phyloP scores from a whole-genome alignment of 2,329 filamentous ascomycete genomes.

The Colletotrichum musicola region DNA sequence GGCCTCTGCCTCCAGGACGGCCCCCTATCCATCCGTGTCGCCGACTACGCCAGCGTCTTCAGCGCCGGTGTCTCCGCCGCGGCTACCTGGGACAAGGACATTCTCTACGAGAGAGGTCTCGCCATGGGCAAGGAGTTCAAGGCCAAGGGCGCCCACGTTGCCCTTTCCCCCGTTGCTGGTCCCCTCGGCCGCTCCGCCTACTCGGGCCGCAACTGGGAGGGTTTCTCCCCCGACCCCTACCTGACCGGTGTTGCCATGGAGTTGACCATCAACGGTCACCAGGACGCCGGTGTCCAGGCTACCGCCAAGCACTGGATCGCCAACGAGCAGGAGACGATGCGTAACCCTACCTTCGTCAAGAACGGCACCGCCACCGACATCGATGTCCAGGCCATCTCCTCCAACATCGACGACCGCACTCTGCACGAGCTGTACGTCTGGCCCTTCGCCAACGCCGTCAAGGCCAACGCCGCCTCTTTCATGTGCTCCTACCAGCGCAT shows the following conservation, averaged over 20 bases:
- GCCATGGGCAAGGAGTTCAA: constrained; percentile 71
- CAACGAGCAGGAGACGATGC: constrained; percentile 52
- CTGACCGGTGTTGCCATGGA: constrained; percentile 69
- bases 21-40: constrained; percentile 50
- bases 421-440: constrained; percentile 65
- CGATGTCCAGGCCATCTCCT: constrained; percentile 47
- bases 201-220: constrained; percentile 75
- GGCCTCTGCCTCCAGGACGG: constrained; percentile 57
- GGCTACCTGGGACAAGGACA: constrained; percentile 76
- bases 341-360: constrained; percentile 45
- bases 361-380: constrained; percentile 45
- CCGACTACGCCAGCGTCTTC: constrained; percentile 61
- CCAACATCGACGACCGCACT: constrained; percentile 70
- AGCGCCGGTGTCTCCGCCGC: constrained; percentile 73
- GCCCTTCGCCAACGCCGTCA: constrained; percentile 51
- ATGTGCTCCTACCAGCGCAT: constrained; percentile 61
- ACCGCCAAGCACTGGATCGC: constrained; percentile 55
- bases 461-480: constrained; percentile 49
- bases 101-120: constrained; percentile 63
- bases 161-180: constrained; percentile 64
- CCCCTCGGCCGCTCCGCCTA: constrained; percentile 58
- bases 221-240: constrained; percentile 74
- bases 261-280: constrained; percentile 49
- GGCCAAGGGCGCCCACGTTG: constrained; percentile 79
- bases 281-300: constrained; percentile 53